These are phyloP conservation scores for button mushroom (Agaricus bisporus) DNA, from an alignment of 768 basidiomycete genomes.

Conservation along the genomic window DNA sequence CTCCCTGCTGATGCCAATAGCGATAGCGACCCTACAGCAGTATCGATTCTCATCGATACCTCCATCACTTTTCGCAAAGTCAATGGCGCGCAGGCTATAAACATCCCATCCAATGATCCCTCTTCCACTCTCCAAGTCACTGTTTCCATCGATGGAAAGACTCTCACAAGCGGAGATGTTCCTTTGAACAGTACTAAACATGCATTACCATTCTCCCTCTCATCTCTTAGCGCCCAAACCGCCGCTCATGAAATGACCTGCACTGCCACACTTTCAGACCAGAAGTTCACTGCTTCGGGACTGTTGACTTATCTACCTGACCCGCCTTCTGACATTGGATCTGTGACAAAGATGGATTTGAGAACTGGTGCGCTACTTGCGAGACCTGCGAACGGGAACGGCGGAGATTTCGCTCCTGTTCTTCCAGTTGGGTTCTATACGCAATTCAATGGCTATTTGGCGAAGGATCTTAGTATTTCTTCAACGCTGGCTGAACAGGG, in stretches of 20 bases:
- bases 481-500: constrained; percentile 48
- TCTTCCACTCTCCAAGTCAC: constrained; percentile 31
- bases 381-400: constrained; percentile 42
- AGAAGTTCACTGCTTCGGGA: constrained; percentile 39
- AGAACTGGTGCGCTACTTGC: constrained; percentile 53
- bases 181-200: constrained; percentile 47
- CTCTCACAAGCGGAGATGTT: constrained; percentile 36
- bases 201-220: constrained; percentile 43
- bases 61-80: constrained; percentile 42
- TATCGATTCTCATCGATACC: constrained; percentile 46
- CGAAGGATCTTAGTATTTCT: constrained; percentile 45
- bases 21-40: constrained; percentile 20
- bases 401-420: constrained; percentile 44
- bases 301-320: constrained; percentile 44
- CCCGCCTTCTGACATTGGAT: constrained; percentile 39
- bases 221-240: constrained; percentile 35
- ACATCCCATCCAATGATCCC: constrained; percentile 16
- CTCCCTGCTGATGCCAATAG: constrained; percentile 41
- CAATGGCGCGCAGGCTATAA: constrained; percentile 39
- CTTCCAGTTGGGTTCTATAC: constrained; percentile 78
- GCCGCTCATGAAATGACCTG: constrained; percentile 32
- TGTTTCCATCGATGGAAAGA: constrained; percentile 38
- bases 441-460: constrained; percentile 47
- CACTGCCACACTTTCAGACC: constrained; percentile 28
- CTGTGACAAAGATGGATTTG: constrained; percentile 60